A percentile compares a stretch with the other conserved stretches of the same genome.
Conservation (phyloP, 441 rosid genomes). For the Brassica balearica region DNA sequence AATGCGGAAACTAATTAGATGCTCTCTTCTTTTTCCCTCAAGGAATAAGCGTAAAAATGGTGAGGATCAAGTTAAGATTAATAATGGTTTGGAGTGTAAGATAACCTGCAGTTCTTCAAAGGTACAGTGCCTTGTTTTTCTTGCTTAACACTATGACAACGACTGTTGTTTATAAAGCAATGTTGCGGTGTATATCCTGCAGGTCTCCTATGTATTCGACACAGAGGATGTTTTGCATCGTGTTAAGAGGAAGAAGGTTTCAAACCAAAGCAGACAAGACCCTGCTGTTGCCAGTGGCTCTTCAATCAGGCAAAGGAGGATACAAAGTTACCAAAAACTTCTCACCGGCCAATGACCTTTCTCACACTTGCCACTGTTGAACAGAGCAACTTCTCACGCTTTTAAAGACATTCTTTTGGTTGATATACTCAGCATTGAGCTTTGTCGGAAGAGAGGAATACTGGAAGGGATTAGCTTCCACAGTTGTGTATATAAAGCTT, state of each 20-base stretch:
- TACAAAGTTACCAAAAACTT: constrained; percentile 70
- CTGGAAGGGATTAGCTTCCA: constrained; percentile 19
- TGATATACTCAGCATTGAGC: constrained; percentile 30
- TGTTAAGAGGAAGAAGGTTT: constrained; percentile 47
- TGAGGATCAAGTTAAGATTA: constrained; percentile 62
- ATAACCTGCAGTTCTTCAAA: constrained; percentile 91
- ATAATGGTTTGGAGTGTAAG: constrained; percentile 93
- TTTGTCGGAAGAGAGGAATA: constrained; percentile 28
- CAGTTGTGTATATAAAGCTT: constrained; percentile 34
- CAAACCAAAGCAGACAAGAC: constrained; percentile 43
- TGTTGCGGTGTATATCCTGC: constrained; percentile 25
- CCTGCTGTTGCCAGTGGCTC: constrained; percentile 40
- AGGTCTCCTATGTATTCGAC: constrained; percentile 95
- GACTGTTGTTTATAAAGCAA: background rate
- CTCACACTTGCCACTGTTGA: constrained; percentile 8
- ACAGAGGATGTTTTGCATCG: constrained; percentile 91
- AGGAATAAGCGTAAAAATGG: constrained; percentile 67
- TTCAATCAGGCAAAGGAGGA: constrained; percentile 50
- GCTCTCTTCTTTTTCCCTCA: constrained; percentile 33
- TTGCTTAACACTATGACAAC: background rate
- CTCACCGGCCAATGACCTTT: constrained; percentile 43
- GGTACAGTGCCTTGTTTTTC: constrained; percentile 48
- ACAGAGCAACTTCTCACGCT: constrained; percentile 23
- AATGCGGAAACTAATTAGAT: constrained; percentile 27
- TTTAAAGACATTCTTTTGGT: constrained; percentile 36